Conservation (phyloP, 352 stramenopile species). For the Phytophthora sp. region DNA sequence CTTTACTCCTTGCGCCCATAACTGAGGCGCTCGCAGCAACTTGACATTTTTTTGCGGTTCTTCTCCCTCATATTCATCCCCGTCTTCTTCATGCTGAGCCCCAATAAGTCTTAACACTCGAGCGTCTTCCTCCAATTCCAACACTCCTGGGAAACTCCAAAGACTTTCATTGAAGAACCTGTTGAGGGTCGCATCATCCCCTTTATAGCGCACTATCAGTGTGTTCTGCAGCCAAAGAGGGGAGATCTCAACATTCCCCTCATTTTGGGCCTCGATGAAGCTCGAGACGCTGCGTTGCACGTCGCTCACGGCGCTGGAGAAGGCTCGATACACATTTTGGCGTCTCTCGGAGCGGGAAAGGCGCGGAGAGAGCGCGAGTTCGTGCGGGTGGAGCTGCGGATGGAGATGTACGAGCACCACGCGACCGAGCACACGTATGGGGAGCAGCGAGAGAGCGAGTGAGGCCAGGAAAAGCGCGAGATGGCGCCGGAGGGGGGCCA, state of each 20-base stretch:
- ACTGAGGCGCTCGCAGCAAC: conserved; percentile 52
- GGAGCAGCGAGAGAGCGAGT: conserved; percentile 16
- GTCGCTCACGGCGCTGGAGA: conserved; percentile 20
- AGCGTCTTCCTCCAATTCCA: conserved; percentile 50
- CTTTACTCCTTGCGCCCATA: conserved; percentile 47
- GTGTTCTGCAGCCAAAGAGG: conserved; percentile 72
- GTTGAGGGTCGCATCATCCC: background rate
- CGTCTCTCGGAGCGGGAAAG: conserved; percentile 26
- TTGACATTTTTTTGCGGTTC: conserved; percentile 51
- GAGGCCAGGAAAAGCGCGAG: conserved; percentile 25
- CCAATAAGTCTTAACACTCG: conserved; percentile 29
- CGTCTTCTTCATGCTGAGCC: conserved; percentile 15
- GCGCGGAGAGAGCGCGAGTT: background rate
- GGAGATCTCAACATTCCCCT: conserved; percentile 12
- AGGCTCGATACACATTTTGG: conserved; percentile 21
- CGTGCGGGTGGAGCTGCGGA: conserved; percentile 27
- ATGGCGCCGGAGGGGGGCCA: conserved; percentile 12
- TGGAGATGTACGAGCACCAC: conserved; percentile 56
- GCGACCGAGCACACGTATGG: background rate
- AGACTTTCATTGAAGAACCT: conserved; percentile 38
- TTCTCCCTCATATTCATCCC: background rate
- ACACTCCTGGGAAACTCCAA: conserved; percentile 45
- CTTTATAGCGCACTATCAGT: conserved; percentile 43
- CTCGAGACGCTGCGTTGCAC: conserved; percentile 29
- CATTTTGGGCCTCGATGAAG: conserved; percentile 35